Percentiles rank a stretch among this genome's conserved stretches.
Evolutionary conservation across 345 rosid species (phyloP).

Genomic region (Cardamine occulta): DNA sequence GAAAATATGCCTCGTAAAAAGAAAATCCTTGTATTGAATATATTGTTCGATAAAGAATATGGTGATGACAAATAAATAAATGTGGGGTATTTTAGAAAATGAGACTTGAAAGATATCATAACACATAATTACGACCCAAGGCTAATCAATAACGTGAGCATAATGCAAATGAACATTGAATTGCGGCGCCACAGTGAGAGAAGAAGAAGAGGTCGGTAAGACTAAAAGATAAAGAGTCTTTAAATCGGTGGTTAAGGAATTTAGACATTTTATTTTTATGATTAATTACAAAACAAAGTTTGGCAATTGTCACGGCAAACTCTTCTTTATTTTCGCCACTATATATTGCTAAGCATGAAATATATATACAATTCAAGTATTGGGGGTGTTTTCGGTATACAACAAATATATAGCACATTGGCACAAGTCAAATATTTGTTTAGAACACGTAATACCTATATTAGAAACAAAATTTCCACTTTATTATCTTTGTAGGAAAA

Average conservation of each 20-base stretch:
- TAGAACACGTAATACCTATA: constrained; percentile 29
- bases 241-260: constrained; percentile 28
- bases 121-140: constrained; percentile 29
- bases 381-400: background rate
- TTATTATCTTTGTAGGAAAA: background rate
- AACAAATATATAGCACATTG: background rate
- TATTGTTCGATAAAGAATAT: background rate
- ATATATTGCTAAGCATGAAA: constrained; percentile 2
- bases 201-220: constrained; percentile 31
- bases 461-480: background rate
- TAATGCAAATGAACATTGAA: constrained; percentile 13
- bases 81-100: constrained; percentile 19
- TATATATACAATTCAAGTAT: constrained; percentile 20
- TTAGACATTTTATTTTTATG: constrained; percentile 21
- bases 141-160: constrained; percentile 36
- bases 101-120: constrained; percentile 4
- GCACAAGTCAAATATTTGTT: constrained; percentile 18
- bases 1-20: too few species aligned
- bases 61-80: background rate
- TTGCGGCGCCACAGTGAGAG: constrained; percentile 40
- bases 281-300: constrained; percentile 21
- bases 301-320: constrained; percentile 30
- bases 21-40: too few species aligned
- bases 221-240: constrained; percentile 18
- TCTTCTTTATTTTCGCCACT: constrained; percentile 6